These are phyloP conservation scores for Fusarium fujikuroi DNA, from an alignment of 2,329 filamentous ascomycete species.

Conservation along the genomic window DNA sequence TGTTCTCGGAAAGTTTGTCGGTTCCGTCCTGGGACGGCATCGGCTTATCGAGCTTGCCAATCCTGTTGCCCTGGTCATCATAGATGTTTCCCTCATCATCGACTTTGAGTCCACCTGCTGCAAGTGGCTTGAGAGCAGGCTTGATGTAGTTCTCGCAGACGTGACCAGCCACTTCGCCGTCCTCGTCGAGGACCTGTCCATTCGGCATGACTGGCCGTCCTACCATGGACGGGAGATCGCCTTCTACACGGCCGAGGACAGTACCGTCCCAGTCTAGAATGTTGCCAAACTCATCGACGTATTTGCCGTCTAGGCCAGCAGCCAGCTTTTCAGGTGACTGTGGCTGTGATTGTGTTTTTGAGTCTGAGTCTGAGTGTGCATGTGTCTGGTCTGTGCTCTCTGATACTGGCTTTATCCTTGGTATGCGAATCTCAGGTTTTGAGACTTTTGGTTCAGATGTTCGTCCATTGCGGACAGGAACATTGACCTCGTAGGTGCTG, in stretches of 20 bases:
- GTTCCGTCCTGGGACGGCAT: constrained; percentile 5
- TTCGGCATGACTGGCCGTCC: constrained; percentile 58
- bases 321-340: constrained; percentile 50
- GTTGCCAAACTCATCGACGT: constrained; percentile 65
- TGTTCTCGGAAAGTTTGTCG: constrained; percentile 16
- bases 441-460: constrained; percentile 16
- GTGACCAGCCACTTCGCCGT: constrained; percentile 82
- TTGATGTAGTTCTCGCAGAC: constrained; percentile 67
- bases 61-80: constrained; percentile 64
- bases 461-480: constrained; percentile 36
- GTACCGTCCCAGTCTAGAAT: constrained; percentile 61
- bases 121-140: constrained; percentile 63
- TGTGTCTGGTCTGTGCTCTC: constrained; percentile 18
- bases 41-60: constrained; percentile 70
- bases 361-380: neutral
- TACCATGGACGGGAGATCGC: constrained; percentile 66
- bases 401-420: constrained; percentile 55
- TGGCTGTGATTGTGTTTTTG: constrained; percentile 26
- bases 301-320: constrained; percentile 58
- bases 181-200: constrained; percentile 74
- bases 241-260: constrained; percentile 63
- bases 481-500: constrained; percentile 42
- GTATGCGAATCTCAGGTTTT: constrained; percentile 49
- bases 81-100: constrained; percentile 68
- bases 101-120: constrained; percentile 64